Conservation (phyloP, 179 eudicot species). For the Gypsophila paniculata region DNA sequence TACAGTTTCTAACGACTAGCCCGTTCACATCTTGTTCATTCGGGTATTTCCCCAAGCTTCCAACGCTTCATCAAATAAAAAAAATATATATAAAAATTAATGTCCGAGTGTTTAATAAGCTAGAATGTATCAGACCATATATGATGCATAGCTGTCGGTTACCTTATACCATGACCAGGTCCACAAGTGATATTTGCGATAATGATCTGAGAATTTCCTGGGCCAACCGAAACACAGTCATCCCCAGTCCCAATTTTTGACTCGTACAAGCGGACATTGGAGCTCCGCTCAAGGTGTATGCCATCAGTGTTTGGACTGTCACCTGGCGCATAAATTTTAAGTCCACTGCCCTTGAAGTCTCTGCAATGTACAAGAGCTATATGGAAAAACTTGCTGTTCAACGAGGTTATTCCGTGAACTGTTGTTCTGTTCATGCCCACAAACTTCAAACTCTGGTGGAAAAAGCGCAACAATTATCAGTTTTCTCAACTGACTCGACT, state of each 20-base stretch:
- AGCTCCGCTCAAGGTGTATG: constrained; percentile 43
- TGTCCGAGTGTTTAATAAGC: neutral
- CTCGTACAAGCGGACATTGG: constrained; percentile 26
- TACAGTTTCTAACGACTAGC: constrained; percentile 41
- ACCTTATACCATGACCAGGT: constrained; percentile 72
- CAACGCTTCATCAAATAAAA: constrained; percentile 32
- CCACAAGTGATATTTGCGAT: constrained; percentile 47
- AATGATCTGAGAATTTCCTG: constrained; percentile 37
- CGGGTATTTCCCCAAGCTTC: constrained; percentile 54
- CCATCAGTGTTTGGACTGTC: constrained; percentile 63
- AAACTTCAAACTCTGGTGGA: constrained; percentile 39
- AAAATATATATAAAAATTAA: neutral
- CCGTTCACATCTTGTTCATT: constrained; percentile 43
- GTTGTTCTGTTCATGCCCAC: constrained; percentile 41
- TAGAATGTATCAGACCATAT: neutral
- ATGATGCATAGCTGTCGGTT: neutral
- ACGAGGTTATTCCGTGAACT: constrained; percentile 30
- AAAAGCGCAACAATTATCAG: neutral
- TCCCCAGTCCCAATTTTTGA: constrained; percentile 48
- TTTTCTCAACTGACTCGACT: neutral
- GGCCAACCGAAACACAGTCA: constrained; percentile 58
- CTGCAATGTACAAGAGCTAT: constrained; percentile 39
- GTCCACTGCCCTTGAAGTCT: constrained; percentile 26
- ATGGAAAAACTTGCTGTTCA: constrained; percentile 56
- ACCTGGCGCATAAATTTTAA: constrained; percentile 41